A percentile compares a stretch with the other conserved stretches of the same genome.
These are phyloP conservation scores for Pseudogymnoascus sp. DNA, from an alignment of 2,329 filamentous ascomycete genomes.

Conservation along the genomic window DNA sequence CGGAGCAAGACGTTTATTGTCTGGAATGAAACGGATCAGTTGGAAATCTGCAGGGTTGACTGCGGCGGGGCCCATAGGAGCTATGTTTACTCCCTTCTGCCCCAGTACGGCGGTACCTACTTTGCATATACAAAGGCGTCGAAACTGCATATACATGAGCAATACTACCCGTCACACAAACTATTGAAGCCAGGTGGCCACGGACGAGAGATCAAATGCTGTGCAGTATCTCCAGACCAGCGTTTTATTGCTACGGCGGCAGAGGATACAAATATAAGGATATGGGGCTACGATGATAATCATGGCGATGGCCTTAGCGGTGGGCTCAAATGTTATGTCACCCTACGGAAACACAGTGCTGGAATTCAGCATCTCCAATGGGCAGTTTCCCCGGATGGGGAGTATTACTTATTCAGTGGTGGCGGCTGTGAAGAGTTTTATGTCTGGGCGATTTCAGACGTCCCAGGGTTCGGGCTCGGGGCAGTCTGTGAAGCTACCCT, in stretches of 20 bases:
- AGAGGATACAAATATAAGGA: constrained; percentile 66
- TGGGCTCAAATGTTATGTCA: constrained; percentile 42
- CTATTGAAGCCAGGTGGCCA: constrained; percentile 63
- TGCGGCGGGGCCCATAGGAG: constrained; percentile 80
- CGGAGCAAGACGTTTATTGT: constrained; percentile 69
- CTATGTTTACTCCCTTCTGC: constrained; percentile 46
- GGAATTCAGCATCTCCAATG: constrained; percentile 68
- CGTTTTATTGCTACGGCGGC: constrained; percentile 56
- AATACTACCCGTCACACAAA: constrained; percentile 33
- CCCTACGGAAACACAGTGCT: constrained; percentile 68
- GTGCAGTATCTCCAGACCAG: constrained; percentile 36
- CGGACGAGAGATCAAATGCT: constrained; percentile 73
- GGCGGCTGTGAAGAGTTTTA: constrained; percentile 85
- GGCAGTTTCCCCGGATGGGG: constrained; percentile 45
- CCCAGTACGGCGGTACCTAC: constrained; percentile 32
- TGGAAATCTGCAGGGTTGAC: constrained; percentile 62
- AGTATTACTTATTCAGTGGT: constrained; percentile 67
- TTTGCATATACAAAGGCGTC: constrained; percentile 72
- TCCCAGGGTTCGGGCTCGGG: constrained; percentile 41
- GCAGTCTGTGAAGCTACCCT: constrained; percentile 49
- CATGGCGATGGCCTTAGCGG: constrained; percentile 14
- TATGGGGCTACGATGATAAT: constrained; percentile 49
- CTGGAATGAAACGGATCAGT: constrained; percentile 66
- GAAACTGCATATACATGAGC: constrained; percentile 35
- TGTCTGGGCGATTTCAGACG: constrained; percentile 60